A percentile compares a stretch with the other conserved stretches of the same genome.
Evolutionary conservation across 306 rosid species (phyloP).

Genomic region (Ceratonia siliqua): DNA sequence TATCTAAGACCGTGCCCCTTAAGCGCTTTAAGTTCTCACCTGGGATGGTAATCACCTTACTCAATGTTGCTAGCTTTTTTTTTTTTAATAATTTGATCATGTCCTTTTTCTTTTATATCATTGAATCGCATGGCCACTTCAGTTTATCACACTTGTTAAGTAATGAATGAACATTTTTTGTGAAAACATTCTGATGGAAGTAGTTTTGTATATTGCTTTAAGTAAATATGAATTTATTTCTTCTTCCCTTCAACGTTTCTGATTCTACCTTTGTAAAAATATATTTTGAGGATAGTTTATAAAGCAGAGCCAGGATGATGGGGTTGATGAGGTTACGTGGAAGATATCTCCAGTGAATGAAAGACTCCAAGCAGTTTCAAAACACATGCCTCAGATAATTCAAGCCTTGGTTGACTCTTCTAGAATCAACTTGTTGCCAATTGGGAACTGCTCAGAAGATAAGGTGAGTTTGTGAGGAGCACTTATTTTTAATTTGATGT

Average conservation of each 20-base stretch:
- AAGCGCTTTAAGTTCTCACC: conserved; percentile 91
- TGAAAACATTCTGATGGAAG: neutral
- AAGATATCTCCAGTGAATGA: conserved; percentile 91
- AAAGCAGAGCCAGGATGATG: conserved; percentile 94
- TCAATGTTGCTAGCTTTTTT: neutral
- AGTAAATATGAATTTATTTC: neutral
- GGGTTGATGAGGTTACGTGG: conserved; percentile 81
- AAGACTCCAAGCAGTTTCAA: conserved; percentile 82
- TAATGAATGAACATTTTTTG: neutral
- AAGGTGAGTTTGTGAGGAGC: conserved; percentile 48
- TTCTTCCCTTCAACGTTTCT: conserved; percentile 5
- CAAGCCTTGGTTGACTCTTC: conserved; percentile 80
- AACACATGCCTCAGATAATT: conserved; percentile 62
- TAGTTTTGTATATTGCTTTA: conserved; percentile 17
- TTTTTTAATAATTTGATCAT: neutral
- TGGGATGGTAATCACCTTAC: conserved; percentile 70
- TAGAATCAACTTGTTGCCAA: conserved; percentile 53
- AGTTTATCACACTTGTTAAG: neutral
- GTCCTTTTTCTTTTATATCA: neutral
- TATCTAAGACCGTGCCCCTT: conserved; percentile 51
- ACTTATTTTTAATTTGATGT: conserved; percentile 11
- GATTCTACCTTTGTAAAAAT: conserved; percentile 20
- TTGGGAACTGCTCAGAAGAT: conserved; percentile 51
- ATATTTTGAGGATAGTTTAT: conserved; percentile 56
- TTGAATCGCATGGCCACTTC: neutral